Conservation (phyloP, 2,329 filamentous ascomycete genomes). For the Rutstroemia sp. region DNA sequence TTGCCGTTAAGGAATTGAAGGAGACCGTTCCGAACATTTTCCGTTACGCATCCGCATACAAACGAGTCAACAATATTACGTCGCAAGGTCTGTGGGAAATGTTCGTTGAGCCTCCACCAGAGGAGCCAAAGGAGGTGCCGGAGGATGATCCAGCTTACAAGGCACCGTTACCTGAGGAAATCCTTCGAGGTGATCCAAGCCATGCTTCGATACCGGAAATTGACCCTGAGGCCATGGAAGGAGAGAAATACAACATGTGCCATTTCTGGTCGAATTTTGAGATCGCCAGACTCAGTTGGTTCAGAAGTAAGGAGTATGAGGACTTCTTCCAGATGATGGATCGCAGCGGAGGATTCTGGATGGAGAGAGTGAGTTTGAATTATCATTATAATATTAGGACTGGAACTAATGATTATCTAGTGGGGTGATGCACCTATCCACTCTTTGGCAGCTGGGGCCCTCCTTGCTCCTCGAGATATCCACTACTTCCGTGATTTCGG, state of each 20-base stretch:
- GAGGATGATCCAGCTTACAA: constrained; percentile 49
- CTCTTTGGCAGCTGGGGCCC: constrained; percentile 85
- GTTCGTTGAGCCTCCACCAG: constrained; percentile 76
- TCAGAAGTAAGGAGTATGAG: constrained; percentile 93
- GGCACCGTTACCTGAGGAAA: constrained; percentile 69
- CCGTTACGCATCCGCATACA: constrained; percentile 97
- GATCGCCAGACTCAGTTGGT: constrained; percentile 90
- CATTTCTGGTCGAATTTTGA: constrained; percentile 99
- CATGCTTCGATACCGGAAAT: constrained; percentile 68
- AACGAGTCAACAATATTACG: constrained; percentile 80
- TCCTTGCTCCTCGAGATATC: constrained; percentile 74
- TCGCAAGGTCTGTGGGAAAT: constrained; percentile 97
- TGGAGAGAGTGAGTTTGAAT: constrained; percentile 69
- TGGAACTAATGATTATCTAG: constrained; percentile 38
- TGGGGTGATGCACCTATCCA: constrained; percentile 99
- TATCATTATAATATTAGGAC: constrained; percentile 2
- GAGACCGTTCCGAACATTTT: constrained; percentile 99
- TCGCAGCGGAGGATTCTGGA: constrained; percentile 96
- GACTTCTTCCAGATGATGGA: constrained; percentile 99
- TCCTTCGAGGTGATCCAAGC: constrained; percentile 67
- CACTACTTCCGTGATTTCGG: constrained; percentile 99
- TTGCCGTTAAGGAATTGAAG: constrained; percentile 94
- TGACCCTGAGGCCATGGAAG: constrained; percentile 90
- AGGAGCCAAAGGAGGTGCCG: constrained; percentile 45
- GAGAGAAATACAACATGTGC: constrained; percentile 99